phyloP scores from a whole-genome alignment of 768 basidiomycete species.

The Russula ochroleuca region DNA sequence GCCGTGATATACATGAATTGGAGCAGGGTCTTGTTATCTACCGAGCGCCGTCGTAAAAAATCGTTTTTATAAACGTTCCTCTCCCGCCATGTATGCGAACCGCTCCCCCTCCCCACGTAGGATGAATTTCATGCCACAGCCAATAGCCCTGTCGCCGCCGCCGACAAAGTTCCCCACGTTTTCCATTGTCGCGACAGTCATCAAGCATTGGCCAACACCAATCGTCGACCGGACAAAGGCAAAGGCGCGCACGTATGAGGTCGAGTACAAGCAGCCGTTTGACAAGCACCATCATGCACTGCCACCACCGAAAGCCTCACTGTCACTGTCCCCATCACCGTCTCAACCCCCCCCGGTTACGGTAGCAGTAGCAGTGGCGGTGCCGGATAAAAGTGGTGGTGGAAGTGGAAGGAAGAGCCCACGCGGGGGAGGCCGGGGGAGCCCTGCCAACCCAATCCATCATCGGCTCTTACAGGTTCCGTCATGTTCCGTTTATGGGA shows the following conservation, averaged over 20 bases:
- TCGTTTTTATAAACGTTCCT: slow-evolving; percentile 5
- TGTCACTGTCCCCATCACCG: slow-evolving; percentile 29
- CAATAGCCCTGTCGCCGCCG: background rate
- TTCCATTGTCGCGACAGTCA: slow-evolving; percentile 40
- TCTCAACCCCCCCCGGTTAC: slow-evolving; percentile 13
- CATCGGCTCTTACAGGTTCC: slow-evolving; percentile 23
- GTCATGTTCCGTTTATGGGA: slow-evolving; percentile 25
- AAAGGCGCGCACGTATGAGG: slow-evolving; percentile 36
- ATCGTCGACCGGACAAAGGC: slow-evolving; percentile 53
- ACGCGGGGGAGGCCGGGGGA: slow-evolving; percentile 9
- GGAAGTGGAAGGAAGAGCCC: slow-evolving; percentile 12
- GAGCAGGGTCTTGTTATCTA: slow-evolving; percentile 16
- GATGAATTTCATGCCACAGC: slow-evolving; percentile 8
- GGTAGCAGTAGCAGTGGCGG: slow-evolving; percentile 7
- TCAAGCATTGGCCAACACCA: slow-evolving; percentile 62
- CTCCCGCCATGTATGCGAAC: background rate
- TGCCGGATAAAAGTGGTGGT: background rate
- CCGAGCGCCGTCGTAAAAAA: background rate
- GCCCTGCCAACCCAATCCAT: slow-evolving; percentile 3
- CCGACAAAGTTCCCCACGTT: slow-evolving; percentile 8
- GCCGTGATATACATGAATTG: background rate
- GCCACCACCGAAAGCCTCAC: slow-evolving; percentile 26
- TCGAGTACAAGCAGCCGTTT: slow-evolving; percentile 34
- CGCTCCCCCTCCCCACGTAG: background rate
- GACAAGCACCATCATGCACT: slow-evolving; percentile 23